Evolutionary conservation across 2,329 filamentous ascomycete species (phyloP).

Genomic region (Penicillium aurantiogriseum): DNA sequence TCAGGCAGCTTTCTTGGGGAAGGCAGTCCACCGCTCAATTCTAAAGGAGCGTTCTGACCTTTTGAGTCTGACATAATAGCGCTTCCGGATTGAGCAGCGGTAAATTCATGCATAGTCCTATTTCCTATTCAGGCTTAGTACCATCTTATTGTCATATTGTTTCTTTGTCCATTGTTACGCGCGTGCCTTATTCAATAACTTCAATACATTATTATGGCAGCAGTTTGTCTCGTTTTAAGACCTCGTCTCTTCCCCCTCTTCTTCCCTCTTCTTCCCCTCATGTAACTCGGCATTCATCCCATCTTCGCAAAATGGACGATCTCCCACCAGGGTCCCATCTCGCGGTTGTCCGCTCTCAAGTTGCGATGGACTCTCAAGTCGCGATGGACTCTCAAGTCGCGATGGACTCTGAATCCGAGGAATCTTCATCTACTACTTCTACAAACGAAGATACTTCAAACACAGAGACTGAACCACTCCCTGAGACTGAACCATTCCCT

Average conservation of each 20-base stretch:
- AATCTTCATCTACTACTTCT: neutral
- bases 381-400: slow-evolving; percentile 11
- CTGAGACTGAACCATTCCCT: slow-evolving; percentile 29
- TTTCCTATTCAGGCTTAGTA: neutral
- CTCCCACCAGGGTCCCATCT: neutral
- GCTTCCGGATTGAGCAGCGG: slow-evolving; percentile 33
- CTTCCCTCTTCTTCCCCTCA: neutral
- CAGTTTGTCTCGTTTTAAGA: neutral
- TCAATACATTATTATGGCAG: neutral
- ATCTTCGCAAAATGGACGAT: slow-evolving; percentile 2
- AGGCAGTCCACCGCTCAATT: slow-evolving; percentile 32
- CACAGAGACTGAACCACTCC: slow-evolving; percentile 24
- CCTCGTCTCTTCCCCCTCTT: neutral
- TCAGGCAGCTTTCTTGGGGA: slow-evolving; percentile 29
- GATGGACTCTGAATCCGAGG: slow-evolving; percentile 10
- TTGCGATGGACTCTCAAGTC: slow-evolving; percentile 13
- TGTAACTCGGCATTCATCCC: neutral
- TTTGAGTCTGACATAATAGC: slow-evolving; percentile 13
- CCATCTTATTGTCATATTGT: neutral
- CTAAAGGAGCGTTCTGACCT: slow-evolving; percentile 18
- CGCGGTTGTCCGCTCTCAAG: slow-evolving; percentile 12
- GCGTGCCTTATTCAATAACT: neutral
- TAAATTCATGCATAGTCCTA: slow-evolving; percentile 22
- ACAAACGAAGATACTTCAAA: neutral
- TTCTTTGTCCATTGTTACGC: neutral